Evolutionary conservation across 2,329 filamentous ascomycete species (phyloP).

Genomic region (Fusarium poae): DNA sequence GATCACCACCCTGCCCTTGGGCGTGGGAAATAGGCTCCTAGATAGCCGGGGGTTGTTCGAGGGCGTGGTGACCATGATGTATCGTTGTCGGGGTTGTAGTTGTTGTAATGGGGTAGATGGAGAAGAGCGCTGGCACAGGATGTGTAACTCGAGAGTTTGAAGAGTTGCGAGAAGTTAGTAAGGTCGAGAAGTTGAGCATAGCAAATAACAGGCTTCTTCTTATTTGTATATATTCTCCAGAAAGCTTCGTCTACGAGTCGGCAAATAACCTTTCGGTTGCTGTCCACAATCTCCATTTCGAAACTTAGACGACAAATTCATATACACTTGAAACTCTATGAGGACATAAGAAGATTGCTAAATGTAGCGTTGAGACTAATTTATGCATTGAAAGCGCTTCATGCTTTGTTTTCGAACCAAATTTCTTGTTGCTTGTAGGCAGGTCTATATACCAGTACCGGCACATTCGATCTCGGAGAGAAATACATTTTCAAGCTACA

Average conservation of each 20-base stretch:
- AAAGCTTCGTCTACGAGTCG: neutral
- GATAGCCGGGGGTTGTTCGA: neutral
- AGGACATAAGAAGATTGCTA: no score
- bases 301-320: neutral
- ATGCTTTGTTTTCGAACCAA: neutral
- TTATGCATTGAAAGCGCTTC: neutral
- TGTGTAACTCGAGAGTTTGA: neutral
- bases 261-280: neutral
- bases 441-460: neutral
- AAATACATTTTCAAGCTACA: neutral
- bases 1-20: slow-evolving; percentile 25
- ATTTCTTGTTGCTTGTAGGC: neutral
- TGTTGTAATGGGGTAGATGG: neutral
- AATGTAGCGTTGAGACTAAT: no score
- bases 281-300: neutral
- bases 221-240: neutral
- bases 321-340: neutral
- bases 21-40: neutral
- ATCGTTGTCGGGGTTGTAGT: neutral
- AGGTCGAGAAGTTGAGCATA: neutral
- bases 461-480: neutral
- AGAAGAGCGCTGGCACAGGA: neutral
- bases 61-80: neutral
- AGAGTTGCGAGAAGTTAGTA: neutral
- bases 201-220: neutral